Conservation (phyloP, 164 flowering plant species). For the Vitis amurensis region DNA sequence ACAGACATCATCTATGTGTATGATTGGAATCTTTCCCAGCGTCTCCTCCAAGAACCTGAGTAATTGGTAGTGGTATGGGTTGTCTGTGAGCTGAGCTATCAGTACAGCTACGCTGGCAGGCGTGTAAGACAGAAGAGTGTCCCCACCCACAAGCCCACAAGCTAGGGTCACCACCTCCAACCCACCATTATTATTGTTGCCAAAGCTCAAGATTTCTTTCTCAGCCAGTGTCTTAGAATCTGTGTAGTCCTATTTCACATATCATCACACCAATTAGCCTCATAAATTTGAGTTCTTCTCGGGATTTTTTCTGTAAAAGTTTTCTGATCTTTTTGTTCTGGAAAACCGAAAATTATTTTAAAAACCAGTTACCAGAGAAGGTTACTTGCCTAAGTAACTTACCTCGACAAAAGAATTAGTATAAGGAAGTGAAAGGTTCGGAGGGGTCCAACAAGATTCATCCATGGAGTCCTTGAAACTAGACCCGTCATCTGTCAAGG, state of each 20-base stretch:
- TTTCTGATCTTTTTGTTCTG: too few relatives aligned
- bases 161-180: constrained; percentile 42
- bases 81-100: constrained; percentile 18
- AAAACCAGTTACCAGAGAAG: neutral
- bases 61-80: neutral
- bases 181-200: constrained; percentile 1
- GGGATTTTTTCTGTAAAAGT: too few relatives aligned
- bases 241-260: constrained; percentile 29
- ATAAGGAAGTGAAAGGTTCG: constrained; percentile 20
- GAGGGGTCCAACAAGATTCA: constrained; percentile 56
- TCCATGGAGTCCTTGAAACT: constrained; percentile 34
- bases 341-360: neutral
- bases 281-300: too few relatives aligned
- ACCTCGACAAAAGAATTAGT: constrained; percentile 14
- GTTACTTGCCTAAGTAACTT: neutral
- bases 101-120: constrained; percentile 13
- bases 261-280: neutral
- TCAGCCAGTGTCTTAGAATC: constrained; percentile 44
- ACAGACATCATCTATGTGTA: constrained; percentile 50
- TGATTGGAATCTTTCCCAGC: constrained; percentile 39
- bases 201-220: constrained; percentile 32
- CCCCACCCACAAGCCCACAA: constrained; percentile 57
- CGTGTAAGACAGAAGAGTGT: constrained; percentile 21
- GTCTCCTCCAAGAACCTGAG: constrained; percentile 35
- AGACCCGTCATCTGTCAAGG: constrained; percentile 22